phyloP scores from a whole-genome alignment of 1,139 yeast genomes.

The Pichia sp. region DNA sequence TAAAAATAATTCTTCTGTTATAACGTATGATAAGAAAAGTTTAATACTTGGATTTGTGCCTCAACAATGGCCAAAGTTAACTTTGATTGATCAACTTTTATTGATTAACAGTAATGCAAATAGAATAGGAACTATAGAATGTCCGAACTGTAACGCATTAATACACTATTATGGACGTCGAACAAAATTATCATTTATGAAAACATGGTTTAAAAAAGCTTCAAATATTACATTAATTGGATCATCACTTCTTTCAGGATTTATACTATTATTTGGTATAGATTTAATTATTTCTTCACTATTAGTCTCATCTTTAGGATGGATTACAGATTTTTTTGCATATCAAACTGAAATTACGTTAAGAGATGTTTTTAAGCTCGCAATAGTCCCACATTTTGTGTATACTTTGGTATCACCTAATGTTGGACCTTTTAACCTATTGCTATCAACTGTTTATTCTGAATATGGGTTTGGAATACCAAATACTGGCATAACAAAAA shows the following conservation, averaged over 20 bases:
- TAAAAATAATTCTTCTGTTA: background rate
- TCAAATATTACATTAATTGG: background rate
- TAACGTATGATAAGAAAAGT: background rate
- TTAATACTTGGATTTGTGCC: background rate
- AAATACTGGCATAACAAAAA: background rate
- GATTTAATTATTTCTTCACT: background rate
- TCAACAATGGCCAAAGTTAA: no score
- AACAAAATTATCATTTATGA: background rate
- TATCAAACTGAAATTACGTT: background rate
- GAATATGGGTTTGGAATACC: conserved; percentile 2
- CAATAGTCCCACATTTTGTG: conserved; percentile 1
- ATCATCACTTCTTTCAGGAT: background rate
- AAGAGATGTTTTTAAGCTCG: no score
- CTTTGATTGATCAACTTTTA: background rate
- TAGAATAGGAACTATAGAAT: background rate
- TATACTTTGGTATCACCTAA: conserved; percentile 4
- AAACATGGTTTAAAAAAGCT: background rate
- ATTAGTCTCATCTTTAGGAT: background rate
- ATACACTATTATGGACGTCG: background rate
- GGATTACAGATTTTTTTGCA: conserved; percentile 1
- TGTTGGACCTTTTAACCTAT: background rate
- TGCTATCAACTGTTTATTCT: background rate
- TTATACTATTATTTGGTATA: no score
- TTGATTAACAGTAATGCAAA: background rate
- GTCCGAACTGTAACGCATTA: background rate